Base-by-base conservation (phyloP, 768 basidiomycete species). In the Steccherinum ochraceum region DNA sequence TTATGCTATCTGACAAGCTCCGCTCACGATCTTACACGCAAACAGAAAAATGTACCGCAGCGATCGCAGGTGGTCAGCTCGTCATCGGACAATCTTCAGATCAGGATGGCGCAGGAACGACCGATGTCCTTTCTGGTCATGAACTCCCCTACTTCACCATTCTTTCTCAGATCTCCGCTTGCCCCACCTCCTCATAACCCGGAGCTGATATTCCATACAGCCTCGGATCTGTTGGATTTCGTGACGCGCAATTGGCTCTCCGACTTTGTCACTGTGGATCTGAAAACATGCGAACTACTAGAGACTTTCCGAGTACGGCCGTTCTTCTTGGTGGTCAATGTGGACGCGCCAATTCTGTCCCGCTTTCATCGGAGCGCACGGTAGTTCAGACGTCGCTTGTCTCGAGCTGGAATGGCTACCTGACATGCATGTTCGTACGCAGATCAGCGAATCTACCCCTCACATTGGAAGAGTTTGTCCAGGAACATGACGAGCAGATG, bases 241-340 rank as follows among this genome's bases (percentile, higher is more conserved):
- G 84, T 85, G 16, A 98, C 96, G 1, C 75, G 71, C 54, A 77
- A 88, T 56, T 99, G 95, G 95, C 76, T 75, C 41, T 65, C 72
- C 5, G 72, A 89, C 60, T 92, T 85, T 58, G 92, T 97, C 24
- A 95, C 93, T 0, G 66, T 72, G n/a, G 86, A 90, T 62, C 65
- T 94, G 19, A 62, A 64, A 40, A 81, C 78, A 1, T 69, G 69
- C 24, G 68, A 73, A 2, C 67, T 81, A 13, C 71, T 98, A 27
- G 77, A 78, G 52, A 68, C 75, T 45, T 97, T 96, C 61, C 64
- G 80, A 27, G 93, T 84, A 61, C 73, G 96, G 16, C 96, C 96
- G 0, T 98, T 93, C 65, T 93, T 96, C 65, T 71, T 97, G 64
- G 76, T 98, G 20, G 69, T 96, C 42, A 78, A 71, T 44, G 76